Evolutionary conservation across 1,139 yeast species (phyloP).

Genomic region (Pichia sp.): DNA sequence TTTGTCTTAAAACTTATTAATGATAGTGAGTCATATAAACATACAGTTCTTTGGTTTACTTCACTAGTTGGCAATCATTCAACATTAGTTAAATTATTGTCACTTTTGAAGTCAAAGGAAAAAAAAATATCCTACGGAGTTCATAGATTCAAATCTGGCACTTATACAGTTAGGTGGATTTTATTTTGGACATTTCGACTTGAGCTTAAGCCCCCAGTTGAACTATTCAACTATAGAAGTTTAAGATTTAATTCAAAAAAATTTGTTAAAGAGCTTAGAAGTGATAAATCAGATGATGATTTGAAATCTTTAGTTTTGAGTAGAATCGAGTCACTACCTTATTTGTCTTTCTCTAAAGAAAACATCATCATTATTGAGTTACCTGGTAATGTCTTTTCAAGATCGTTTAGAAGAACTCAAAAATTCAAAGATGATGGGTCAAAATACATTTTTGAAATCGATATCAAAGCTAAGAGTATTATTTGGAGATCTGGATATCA

Average conservation of each 20-base stretch:
- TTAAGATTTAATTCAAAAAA: background rate
- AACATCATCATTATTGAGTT: background rate
- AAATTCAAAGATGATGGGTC: constrained; percentile 3
- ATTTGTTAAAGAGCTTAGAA: background rate
- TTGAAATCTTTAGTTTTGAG: background rate
- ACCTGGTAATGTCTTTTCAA: constrained; percentile 21
- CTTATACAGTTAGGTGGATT: constrained; percentile 35
- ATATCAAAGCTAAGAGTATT: background rate
- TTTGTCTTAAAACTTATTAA: constrained; percentile 32
- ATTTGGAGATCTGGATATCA: constrained; percentile 24
- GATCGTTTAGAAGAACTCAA: constrained; percentile 20
- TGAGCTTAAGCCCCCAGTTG: constrained; percentile 13
- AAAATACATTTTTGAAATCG: constrained; percentile 3
- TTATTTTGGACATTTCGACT: constrained; percentile 34
- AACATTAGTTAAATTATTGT: constrained; percentile 20
- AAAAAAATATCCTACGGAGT: constrained; percentile 27
- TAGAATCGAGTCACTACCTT: constrained; percentile 4
- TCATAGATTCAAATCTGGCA: constrained; percentile 29
- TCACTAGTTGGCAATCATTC: constrained; percentile 34
- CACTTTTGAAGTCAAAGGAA: constrained; percentile 18
- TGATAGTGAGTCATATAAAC: constrained; percentile 23
- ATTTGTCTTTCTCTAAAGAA: constrained; percentile 1
- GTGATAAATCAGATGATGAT: background rate
- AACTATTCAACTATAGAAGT: constrained; percentile 11
- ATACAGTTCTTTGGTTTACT: constrained; percentile 32